Evolutionary conservation across 2,329 filamentous ascomycete species (phyloP).

Genomic region (Colletotrichum lini): DNA sequence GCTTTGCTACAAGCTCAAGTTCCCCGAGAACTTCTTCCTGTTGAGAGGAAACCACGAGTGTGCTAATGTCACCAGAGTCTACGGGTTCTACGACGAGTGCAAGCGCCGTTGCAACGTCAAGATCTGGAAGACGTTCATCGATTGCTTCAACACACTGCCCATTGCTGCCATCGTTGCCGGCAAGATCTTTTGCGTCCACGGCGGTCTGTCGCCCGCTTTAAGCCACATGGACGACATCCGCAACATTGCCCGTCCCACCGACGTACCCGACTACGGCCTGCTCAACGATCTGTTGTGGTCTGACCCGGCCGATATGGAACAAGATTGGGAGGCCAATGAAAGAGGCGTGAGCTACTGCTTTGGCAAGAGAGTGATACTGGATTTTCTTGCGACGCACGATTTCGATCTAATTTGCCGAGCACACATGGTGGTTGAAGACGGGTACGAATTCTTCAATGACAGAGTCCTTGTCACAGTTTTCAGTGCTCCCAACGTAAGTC

Average conservation of each 20-base stretch:
- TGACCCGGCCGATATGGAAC: constrained; percentile 97
- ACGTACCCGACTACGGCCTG: constrained; percentile 96
- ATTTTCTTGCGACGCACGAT: constrained; percentile 94
- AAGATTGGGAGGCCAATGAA: constrained; percentile 98
- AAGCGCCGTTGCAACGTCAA: constrained; percentile 97
- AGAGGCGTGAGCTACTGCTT: constrained; percentile 98
- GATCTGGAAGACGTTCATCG: constrained; percentile 97
- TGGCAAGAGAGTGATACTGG: constrained; percentile 97
- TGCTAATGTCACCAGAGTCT: constrained; percentile 94
- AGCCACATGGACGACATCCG: constrained; percentile 99
- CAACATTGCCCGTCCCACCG: constrained; percentile 93
- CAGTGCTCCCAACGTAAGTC: constrained; percentile 93
- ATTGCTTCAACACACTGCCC: constrained; percentile 95
- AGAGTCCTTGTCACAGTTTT: constrained; percentile 96
- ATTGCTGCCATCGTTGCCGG: constrained; percentile 97
- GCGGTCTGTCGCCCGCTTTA: constrained; percentile 91
- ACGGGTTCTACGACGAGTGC: constrained; percentile 98
- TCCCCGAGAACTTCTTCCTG: constrained; percentile 97
- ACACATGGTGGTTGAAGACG: constrained; percentile 99
- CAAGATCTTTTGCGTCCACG: constrained; percentile 98
- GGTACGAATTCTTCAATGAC: constrained; percentile 99
- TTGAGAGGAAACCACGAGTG: constrained; percentile 97
- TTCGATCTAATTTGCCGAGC: constrained; percentile 97
- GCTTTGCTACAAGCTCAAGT: constrained; percentile 97
- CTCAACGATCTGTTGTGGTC: constrained; percentile 98